Conservation (phyloP, 179 eudicot species). For the Beta corolliflora region DNA sequence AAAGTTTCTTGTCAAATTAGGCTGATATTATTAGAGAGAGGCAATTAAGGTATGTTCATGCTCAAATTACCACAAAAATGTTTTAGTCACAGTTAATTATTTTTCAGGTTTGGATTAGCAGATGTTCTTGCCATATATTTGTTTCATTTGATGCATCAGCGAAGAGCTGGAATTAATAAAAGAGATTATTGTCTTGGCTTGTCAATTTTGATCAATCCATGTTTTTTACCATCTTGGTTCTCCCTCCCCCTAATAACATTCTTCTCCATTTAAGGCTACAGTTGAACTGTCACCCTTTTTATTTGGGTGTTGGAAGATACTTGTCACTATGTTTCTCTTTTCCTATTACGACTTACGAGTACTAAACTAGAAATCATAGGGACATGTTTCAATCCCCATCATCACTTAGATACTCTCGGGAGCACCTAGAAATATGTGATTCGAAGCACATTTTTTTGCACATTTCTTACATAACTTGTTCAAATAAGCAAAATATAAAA, state of each 20-base stretch:
- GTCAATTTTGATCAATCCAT: background rate
- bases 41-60: slow-evolving; percentile 39
- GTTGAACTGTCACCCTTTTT: too few species aligned
- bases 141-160: slow-evolving; percentile 27
- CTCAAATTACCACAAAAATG: slow-evolving; percentile 32
- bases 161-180: slow-evolving; percentile 31
- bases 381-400: too few species aligned
- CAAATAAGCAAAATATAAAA: too few species aligned
- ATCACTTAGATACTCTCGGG: too few species aligned
- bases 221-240: background rate
- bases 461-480: too few species aligned
- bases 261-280: too few species aligned
- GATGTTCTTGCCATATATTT: slow-evolving; percentile 25
- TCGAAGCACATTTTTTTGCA: too few species aligned
- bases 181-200: slow-evolving; percentile 16
- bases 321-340: too few species aligned
- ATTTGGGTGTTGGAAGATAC: too few species aligned
- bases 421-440: too few species aligned
- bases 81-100: slow-evolving; percentile 9
- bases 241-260: background rate
- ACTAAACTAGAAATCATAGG: too few species aligned
- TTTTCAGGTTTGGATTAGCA: slow-evolving; percentile 29
- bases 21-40: slow-evolving; percentile 47
- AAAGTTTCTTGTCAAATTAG: slow-evolving; percentile 59
- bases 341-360: too few species aligned